Base-by-base conservation (phyloP, 495 filamentous ascomycete genomes). In the Aspergillus campestris region DNA sequence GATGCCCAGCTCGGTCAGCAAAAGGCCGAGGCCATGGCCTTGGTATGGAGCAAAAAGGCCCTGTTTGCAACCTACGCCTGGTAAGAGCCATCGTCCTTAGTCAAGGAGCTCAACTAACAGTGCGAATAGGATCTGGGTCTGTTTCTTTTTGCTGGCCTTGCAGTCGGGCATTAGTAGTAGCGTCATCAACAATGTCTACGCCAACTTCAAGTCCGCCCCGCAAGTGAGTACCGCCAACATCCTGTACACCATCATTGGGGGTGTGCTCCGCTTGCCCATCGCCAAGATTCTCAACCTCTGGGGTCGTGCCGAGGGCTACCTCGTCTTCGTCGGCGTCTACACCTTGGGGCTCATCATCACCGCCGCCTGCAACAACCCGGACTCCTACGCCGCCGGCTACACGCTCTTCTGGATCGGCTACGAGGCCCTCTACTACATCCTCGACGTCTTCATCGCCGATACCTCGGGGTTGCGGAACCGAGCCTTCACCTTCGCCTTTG, bases 231-330 rank as follows among this genome's bases (percentile, higher is more conserved):
- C 63, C 0, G 62, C 66, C 38, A 57, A 57, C 31, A 67, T 72
- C 34, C 41, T 69, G 33, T 53, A 58, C 37, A 64, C 42, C 37
- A 60, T 87, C 50, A 75, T 86, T 45, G 81, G 75, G 45, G 84
- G 82, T 55, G 69, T 86, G 39, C 58, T 77, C 29, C 84, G 84
- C 51, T 61, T 86, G 33, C 73, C 82, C 6, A 67, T 86, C 29
- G 83, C 78, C 45, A 84, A 86, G 64, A 66, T 81, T 31, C 68
- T 86, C 42, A 82, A 84, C 53, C 59, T 84, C 41, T 85, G 75
- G 70, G 83, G 83, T 43, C 58, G 79, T 61, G 49, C 75, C 51
- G 62, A 77, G 45, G 72, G 66, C 31, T 78, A 82, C 46, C 64
- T 59, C 12, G 34, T 76, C 46, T 64, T 65, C 45, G 45, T 73